Evolutionary conservation across 768 basidiomycete species (phyloP), one percentile per base, ranked within the genome.

Genomic region (Rhizopogon sp.): DNA sequence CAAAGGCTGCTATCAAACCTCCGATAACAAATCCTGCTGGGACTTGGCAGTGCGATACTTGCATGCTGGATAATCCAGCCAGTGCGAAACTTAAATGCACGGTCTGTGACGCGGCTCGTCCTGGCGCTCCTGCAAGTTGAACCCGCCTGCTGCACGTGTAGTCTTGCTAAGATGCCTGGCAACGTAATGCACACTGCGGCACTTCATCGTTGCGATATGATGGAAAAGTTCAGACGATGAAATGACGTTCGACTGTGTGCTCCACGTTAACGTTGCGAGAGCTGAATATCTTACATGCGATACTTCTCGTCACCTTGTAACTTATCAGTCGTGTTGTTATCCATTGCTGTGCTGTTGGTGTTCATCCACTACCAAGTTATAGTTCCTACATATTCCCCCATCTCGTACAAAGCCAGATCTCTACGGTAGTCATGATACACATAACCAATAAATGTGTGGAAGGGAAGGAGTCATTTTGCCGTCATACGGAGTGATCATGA

Each of bases 101-200:
- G 2, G 50, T 80, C 43, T 86, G 83, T 57, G 81, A 83, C 10
- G 51, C 71, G 13, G 71, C 74, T 39, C 72, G 76, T 41, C 76
- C 53, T 28, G 25, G 31, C 17, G 28, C 25, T 52, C 43, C 29
- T 40, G 62, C 61, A 28, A 42, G 56, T 17, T 78, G 39, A 61
- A 77, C 50, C 78, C 72, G 72, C 62, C 64, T 31, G 74, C 72
- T 22, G 74, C 75, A 45, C 76, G 76, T 3, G n/a, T 74, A 28
- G 60, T 62, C 52, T 60, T 60, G 22, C 66, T 70, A 58, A 64
- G 39, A 88, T 83, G 63, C 72, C 75, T 17, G 70, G 72, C 17
- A 68, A 68, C 39, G 77, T 70, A 83, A 60, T 87, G 85, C 64
- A 66, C 64, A 2, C 47, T 80, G 83, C 58, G 81, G 82, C n/a